Conservation (phyloP, 345 rosid species). For the Erodium maritimum region DNA sequence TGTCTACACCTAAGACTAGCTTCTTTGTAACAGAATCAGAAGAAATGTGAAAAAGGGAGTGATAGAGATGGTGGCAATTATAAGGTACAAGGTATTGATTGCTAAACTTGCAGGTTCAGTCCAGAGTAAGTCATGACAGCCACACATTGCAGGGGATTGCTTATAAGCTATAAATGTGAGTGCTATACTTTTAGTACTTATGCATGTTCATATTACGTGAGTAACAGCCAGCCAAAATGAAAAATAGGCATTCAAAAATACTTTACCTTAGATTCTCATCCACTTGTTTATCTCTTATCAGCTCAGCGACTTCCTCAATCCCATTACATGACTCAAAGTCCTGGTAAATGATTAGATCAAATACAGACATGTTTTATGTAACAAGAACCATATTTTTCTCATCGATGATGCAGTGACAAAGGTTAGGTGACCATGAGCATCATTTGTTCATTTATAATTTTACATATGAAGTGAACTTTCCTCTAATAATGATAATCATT, state of each 20-base stretch:
- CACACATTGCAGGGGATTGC: not conserved
- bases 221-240: not conserved
- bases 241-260: not conserved
- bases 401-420: not conserved
- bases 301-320: constrained; percentile 79
- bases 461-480: too few species aligned
- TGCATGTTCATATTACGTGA: not conserved
- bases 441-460: too few species aligned
- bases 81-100: too few species aligned
- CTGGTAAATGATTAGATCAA: constrained; percentile 20
- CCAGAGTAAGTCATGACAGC: not conserved
- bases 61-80: too few species aligned
- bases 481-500: too few species aligned
- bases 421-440: not conserved
- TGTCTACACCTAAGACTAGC: too few species aligned
- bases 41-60: too few species aligned
- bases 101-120: too few species aligned
- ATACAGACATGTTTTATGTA: not conserved
- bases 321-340: constrained; percentile 86
- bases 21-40: too few species aligned
- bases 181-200: not conserved
- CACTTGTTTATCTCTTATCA: constrained; percentile 74
- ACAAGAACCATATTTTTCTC: not conserved
- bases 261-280: constrained; percentile 87
- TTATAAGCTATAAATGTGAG: not conserved